Evolutionary conservation across 352 stramenopile genomes (phyloP), one percentile per base, ranked within the genome.

Genomic region (Aphanomyces cochlioides): DNA sequence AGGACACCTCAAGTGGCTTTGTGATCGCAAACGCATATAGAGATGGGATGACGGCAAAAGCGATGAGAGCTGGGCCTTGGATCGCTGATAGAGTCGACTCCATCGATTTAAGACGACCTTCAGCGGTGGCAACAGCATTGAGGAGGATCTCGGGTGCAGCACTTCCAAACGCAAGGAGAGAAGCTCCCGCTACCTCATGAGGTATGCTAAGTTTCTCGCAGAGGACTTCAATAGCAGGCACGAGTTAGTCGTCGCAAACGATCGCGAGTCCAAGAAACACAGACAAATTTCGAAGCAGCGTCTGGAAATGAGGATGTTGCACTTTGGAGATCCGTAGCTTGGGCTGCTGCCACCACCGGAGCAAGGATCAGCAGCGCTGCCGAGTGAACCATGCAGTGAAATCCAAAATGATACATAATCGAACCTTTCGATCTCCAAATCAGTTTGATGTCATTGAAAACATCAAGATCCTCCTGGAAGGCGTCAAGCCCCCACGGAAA

Each of bases 211-310:
- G 54, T 1, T 60, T 65, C 19, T 87, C 83, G 4, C 84, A 84
- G 60, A 95, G 87, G 48, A 79, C 79, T 67, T 96, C 87, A 19
- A 96, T 77, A 36, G 88, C 67, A 10, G 85, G 80, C 47, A 92
- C 87, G 40, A 96, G 90, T 73, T 95, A 95, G 75, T 96, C 88
- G 74, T 96, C 88, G 66, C 80, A 90, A 43, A 96, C 88, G 77
- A 96, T 88, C 53, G 88, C 88, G 54, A 96, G 85, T 48, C 84
- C 84, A 40, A 95, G 78, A 72, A 96, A 96, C 58, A 88, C 76
- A 66, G 89, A 90, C 43, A 89, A 74, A n/a, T n/a, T n/a, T n/a
- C n/a, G 54, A 93, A 76, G 15, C 73, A 73, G 38, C 78, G 73
- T 37, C 89, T 73, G 74, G 94, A 90, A 21, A 89, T 54, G 28